These are phyloP conservation scores for Alternaria dauci DNA, from an alignment of 2,329 filamentous ascomycete species.

Conservation along the genomic window DNA sequence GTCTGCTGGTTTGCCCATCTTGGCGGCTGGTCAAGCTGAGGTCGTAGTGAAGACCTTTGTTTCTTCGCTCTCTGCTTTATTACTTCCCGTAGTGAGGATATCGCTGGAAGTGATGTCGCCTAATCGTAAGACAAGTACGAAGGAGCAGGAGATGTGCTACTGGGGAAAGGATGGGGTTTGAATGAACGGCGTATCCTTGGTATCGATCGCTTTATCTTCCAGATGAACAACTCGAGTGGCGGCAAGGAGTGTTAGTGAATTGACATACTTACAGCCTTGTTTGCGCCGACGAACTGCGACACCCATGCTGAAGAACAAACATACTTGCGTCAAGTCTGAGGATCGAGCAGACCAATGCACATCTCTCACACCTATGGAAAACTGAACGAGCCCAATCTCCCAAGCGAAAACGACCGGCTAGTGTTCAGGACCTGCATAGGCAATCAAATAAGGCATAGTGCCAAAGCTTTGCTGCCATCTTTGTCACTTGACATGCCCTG, in stretches of 20 bases:
- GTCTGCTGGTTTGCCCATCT: constrained; percentile 34
- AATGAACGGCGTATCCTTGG: neutral
- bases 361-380: neutral
- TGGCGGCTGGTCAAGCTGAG: neutral
- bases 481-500: neutral
- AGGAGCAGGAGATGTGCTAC: neutral
- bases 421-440: neutral
- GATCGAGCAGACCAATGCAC: constrained; percentile 1
- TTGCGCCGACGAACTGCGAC: neutral
- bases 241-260: neutral
- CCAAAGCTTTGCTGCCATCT: constrained; percentile 10
- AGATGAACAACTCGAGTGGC: neutral
- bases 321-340: constrained; percentile 3
- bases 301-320: constrained; percentile 15
- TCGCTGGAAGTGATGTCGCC: neutral
- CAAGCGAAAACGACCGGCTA: neutral
- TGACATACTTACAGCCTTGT: constrained; percentile 2
- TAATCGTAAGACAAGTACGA: neutral
- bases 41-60: neutral
- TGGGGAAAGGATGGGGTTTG: neutral
- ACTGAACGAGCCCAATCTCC: neutral
- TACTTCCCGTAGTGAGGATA: neutral
- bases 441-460: neutral
- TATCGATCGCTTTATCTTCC: neutral
- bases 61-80: neutral